Evolutionary conservation across 495 filamentous ascomycete species (phyloP), one percentile per base, ranked within the genome.

Genomic region (Tuber indicum): DNA sequence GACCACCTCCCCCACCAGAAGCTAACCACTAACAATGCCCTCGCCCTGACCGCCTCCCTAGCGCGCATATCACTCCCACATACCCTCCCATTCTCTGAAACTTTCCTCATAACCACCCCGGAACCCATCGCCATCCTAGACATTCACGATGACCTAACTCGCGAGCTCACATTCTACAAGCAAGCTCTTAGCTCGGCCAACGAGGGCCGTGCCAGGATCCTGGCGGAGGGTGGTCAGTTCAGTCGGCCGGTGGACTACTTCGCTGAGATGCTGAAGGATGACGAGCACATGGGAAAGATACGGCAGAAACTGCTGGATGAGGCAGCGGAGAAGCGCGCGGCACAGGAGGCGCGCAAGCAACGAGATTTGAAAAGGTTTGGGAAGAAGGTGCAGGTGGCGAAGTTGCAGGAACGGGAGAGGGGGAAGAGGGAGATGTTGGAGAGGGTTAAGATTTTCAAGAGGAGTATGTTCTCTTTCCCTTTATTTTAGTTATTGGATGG

Each of bases 321-420:
- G 84, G 96, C 95, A 16, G 92, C 94, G 45, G 86, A 88, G 72
- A 97, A 96, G 88, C 97, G 97, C 88, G 95, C 96, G 3, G 89
- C 93, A 10, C 90, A 91, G 32, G 96, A 99, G 85, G 96, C 96
- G 42, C 89, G 93, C 84, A 92, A 92, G 86, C 94, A 92, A 87
- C 88, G 96, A 76, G 96, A 99, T 86, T 87, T 98, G 79, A 98
- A 97, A 91, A 98, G 98, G 86, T 99, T 98, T 86, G 96, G 96
- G 79, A 99, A 99, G 87, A 93, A 97, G 86, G 96, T 98, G 77
- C 96, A 99, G 88, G 90, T 97, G 78, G 94, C 93, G 77, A 98
- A 97, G 88, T 84, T 95, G 86, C 94, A 97, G 86, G 95, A 98
- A 88, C 86, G 96, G 42, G 89, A 90, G 71, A 97, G 94, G 88